Base-by-base conservation (phyloP, 176 grass and related monocot species). In the Hordeum marinum region DNA sequence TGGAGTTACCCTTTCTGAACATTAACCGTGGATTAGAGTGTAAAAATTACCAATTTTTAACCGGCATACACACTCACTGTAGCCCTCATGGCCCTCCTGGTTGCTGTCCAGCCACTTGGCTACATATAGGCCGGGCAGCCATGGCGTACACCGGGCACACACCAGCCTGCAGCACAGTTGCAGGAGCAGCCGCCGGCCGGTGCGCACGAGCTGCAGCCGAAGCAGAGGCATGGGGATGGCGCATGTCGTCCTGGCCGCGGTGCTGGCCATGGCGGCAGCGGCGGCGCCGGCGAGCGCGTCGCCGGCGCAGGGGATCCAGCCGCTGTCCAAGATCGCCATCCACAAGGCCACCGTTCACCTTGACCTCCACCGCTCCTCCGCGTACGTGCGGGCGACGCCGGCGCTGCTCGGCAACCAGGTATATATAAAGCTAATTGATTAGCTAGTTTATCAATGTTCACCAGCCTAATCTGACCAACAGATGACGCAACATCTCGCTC, bases 301-400 rank as follows among this genome's bases (percentile, higher is more conserved):
- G 48, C 48, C 72, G 79, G 77, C 40, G 8, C 65, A 76, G 32
- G 92, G 89, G 15, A 10, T 91, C 67, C 95, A 94, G 84, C 92
- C 92, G 62, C 87, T 98, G 82, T 94, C 92, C 54, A 85, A 87
- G 42, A 91, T 98, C 81, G 95, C 92, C n/a, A 73, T 93, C 78
- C 82, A 93, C 87, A 86, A 54, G 65, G 68, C 89, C 58, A 84
- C 59, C 57, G 57, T 57, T 57, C 54, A 57, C 54, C 54, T 94
- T 4, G 82, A 86, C 4, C 12, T 94, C 2, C 41, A 91, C 11
- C 26, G 21, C 20, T 57, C 54, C 57, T 84, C 82, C 17, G 92
- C 90, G 23, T 86, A 34, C 62, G 88, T 98, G 55, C 58, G 46
- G 87, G 90, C 92, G 2, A 91, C 76, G 63, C 89, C 92, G 61